A percentile compares a stretch with the other conserved stretches of the same genome.
phyloP scores from a whole-genome alignment of 768 basidiomycete species.

The Macrolepiota albuminosa region DNA sequence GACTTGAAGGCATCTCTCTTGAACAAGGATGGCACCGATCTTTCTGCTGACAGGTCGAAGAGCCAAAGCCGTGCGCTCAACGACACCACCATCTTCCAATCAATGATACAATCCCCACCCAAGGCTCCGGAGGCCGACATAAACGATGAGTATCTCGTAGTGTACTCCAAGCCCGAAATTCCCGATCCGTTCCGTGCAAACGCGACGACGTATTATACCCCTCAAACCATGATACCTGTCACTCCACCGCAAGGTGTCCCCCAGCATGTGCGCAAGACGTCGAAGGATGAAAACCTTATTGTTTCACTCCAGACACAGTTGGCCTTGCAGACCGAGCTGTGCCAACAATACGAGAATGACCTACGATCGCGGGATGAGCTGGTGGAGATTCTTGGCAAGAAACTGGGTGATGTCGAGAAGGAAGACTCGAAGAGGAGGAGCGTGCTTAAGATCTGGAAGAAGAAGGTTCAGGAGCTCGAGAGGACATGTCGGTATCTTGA shows the following conservation, averaged over 20 bases:
- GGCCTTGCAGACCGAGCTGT: constrained; percentile 69
- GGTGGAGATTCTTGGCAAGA: constrained; percentile 53
- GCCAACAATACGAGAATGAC: constrained; percentile 73
- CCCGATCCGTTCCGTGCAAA: constrained; percentile 74
- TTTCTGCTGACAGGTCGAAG: constrained; percentile 25
- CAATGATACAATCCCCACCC: constrained; percentile 40
- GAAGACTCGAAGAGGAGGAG: constrained; percentile 59
- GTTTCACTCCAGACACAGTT: constrained; percentile 73
- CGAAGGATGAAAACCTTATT: constrained; percentile 68
- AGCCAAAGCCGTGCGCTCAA: constrained; percentile 52
- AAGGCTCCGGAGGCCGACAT: constrained; percentile 56
- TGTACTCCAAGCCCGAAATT: constrained; percentile 37
- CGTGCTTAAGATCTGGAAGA: constrained; percentile 61
- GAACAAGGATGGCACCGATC: constrained; percentile 17
- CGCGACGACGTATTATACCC: constrained; percentile 74
- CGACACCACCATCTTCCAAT: constrained; percentile 62
- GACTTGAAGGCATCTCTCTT: constrained; percentile 27
- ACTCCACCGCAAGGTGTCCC: constrained; percentile 49
- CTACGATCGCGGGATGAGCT: constrained; percentile 69
- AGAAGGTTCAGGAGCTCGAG: constrained; percentile 74
- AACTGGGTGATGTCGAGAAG: constrained; percentile 50
- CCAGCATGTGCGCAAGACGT: constrained; percentile 52
- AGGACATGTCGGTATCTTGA: constrained; percentile 61
- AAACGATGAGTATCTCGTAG: constrained; percentile 53
- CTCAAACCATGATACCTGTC: constrained; percentile 65